These are phyloP conservation scores for Leishmania mexicana DNA, from an alignment of 208 protist genomes.

Conservation along the genomic window DNA sequence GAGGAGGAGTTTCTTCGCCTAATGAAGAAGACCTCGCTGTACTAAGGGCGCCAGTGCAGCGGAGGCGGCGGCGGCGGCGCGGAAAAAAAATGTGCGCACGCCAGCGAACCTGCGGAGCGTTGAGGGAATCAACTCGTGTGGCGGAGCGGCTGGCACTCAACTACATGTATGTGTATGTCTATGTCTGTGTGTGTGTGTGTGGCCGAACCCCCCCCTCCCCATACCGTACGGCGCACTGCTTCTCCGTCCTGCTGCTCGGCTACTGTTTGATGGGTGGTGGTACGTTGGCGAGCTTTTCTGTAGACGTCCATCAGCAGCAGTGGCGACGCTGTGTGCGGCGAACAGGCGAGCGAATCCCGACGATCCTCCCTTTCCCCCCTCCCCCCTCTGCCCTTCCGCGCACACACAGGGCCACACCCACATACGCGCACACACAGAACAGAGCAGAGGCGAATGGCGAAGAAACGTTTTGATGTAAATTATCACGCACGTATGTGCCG, in stretches of 20 bases:
- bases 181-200: neutral
- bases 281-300: neutral
- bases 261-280: too few relatives aligned
- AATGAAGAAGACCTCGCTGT: conserved; percentile 94
- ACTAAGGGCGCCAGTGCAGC: conserved; percentile 32
- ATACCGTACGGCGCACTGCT: neutral
- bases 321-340: too few relatives aligned
- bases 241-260: neutral
- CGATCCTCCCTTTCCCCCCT: too few relatives aligned
- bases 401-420: neutral
- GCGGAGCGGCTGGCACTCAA: neutral
- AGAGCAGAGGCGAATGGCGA: neutral
- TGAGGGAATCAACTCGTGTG: neutral
- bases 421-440: conserved; percentile 2
- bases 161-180: neutral
- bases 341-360: neutral
- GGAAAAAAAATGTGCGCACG: neutral
- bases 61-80: neutral
- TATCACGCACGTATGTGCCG: neutral
- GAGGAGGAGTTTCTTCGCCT: conserved; percentile 96
- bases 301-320: too few relatives aligned
- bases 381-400: neutral
- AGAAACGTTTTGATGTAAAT: neutral
- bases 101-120: neutral
- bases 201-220: too few relatives aligned